These are phyloP conservation scores for Podila clonocystis DNA, from an alignment of 192 early-diverging fungal genomes.

Conservation along the genomic window DNA sequence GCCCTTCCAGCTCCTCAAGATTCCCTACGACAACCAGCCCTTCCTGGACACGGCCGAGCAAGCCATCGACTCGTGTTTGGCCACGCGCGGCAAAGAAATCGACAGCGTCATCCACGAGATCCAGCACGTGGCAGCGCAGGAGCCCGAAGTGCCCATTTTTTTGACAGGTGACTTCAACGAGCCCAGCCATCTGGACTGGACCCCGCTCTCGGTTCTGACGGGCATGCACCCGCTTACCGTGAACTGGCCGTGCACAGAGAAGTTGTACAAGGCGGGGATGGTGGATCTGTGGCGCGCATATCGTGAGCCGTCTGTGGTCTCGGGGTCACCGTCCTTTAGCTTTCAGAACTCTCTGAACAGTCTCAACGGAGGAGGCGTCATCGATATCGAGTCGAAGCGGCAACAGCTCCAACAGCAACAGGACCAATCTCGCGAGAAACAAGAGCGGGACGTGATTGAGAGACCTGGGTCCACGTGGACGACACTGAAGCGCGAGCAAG, in stretches of 20 bases:
- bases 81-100: constrained; percentile 44
- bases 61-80: constrained; percentile 35
- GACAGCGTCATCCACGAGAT: constrained; percentile 35
- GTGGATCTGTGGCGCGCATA: constrained; percentile 50
- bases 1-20: constrained; percentile 54
- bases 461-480: constrained; percentile 43
- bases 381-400: background rate
- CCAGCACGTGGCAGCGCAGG: constrained; percentile 23
- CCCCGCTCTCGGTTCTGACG: constrained; percentile 24
- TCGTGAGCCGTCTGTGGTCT: background rate
- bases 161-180: constrained; percentile 54
- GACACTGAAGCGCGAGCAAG: constrained; percentile 10
- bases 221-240: constrained; percentile 48
- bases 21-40: constrained; percentile 45
- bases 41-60: constrained; percentile 36
- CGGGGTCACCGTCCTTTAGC: background rate
- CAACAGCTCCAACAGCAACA: background rate
- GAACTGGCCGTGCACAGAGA: constrained; percentile 33
- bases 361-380: too few relatives aligned
- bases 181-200: constrained; percentile 56
- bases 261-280: constrained; percentile 40
- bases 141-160: constrained; percentile 43
- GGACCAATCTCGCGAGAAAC: background rate
- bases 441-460: constrained; percentile 26
- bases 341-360: background rate